Evolutionary conservation across 306 rosid species (phyloP), one percentile per base, ranked within the genome.

Genomic region (Casuarina cunninghamiana): DNA sequence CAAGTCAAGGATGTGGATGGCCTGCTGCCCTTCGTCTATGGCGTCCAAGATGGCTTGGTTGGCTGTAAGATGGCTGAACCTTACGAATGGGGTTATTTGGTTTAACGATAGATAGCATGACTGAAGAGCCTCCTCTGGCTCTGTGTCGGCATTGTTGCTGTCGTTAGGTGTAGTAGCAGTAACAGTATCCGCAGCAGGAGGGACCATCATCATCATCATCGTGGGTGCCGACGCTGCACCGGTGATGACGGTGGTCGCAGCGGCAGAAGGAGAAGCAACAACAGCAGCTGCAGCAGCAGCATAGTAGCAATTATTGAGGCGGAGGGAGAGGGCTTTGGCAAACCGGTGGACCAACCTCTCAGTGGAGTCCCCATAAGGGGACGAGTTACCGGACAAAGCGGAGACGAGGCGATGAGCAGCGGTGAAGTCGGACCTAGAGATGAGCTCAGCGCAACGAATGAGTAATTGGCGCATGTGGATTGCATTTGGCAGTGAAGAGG

Each of bases 11-110:
- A 88, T 80, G 78, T 88, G 91, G 70, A 88, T 78, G 48, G 87
- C 74, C 6, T 54, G 80, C 2, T 78, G 81, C 6, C 60, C 75
- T 6, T 82, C 79, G 75, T 81, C 89, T 2, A 88, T 76, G 55
- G 86, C 84, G 32, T 88, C 91, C 39, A 88, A 72, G 78, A 88
- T 88, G 43, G 91, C 91, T 67, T 88, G 91, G 53, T 88, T 88
- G 17, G 91, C 89, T 1, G 91, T 88, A 77, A 88, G 53, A 53
- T 88, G 91, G 68, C 75, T 69, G 79, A 88, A 88, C 51, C 91
- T 57, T 37, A 88, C 41, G 78, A 85, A 88, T 5, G 91, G 91
- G 32, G 91, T 85, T 19, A 88, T 79, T 57, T 85, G 91, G 77
- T 88, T 88, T 63, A 88, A 79, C 53, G 87, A 83, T 42, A 88